Percentiles rank a stretch among this genome's conserved stretches.
These are phyloP conservation scores for Cokeromyces recurvatus DNA, from an alignment of 371 early-diverging fungal species.

Conservation along the genomic window DNA sequence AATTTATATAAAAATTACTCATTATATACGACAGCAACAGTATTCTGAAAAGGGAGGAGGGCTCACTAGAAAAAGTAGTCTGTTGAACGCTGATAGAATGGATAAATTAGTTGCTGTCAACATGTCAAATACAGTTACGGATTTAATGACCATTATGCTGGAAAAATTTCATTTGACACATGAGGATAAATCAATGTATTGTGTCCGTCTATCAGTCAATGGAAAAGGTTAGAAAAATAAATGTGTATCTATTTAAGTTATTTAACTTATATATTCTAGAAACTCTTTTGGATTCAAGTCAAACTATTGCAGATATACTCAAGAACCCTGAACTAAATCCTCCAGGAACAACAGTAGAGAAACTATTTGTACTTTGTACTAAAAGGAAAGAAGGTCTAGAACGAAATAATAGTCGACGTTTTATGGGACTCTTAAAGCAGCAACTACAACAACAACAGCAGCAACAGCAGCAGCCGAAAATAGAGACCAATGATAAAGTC, in stretches of 20 bases:
- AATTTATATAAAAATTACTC: conserved; percentile 36
- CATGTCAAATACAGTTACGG: conserved; percentile 23
- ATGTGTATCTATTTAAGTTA: no score
- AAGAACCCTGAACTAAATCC: no score
- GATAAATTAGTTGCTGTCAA: conserved; percentile 43
- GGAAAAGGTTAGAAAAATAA: no score
- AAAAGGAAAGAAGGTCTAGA: conserved; percentile 5
- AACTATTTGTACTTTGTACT: no score
- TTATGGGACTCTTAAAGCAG: conserved; percentile 8
- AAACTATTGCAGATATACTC: no score
- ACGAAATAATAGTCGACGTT: conserved; percentile 2
- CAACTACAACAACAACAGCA: no score
- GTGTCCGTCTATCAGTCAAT: no score
- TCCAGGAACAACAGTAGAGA: no score
- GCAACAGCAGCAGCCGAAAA: neutral
- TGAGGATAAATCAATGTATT: no score
- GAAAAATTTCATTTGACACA: conserved; percentile 46
- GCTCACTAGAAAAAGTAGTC: conserved; percentile 10
- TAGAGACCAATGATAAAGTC: neutral
- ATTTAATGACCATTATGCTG: conserved; percentile 27
- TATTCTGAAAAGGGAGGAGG: neutral
- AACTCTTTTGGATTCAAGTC: no score
- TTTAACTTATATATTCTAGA: no score
- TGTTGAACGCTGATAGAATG: conserved; percentile 22
- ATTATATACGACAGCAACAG: neutral